These are phyloP conservation scores for Leccinellum luteum DNA, from an alignment of 768 basidiomycete genomes.

Conservation along the genomic window DNA sequence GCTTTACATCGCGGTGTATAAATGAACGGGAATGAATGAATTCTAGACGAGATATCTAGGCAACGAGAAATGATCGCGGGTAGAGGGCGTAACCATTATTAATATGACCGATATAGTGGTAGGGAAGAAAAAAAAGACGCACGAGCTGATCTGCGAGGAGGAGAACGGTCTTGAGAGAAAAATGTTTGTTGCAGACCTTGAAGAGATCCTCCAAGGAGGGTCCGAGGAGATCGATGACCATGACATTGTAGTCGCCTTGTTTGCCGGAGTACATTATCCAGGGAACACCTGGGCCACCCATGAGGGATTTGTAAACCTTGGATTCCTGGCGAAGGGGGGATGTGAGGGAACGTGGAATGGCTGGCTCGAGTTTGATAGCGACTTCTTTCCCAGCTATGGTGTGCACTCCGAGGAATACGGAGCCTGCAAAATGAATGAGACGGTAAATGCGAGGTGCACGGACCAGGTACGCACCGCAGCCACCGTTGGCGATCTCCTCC, in stretches of 20 bases:
- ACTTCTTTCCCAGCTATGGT: conserved; percentile 81
- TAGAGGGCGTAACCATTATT: conserved; percentile 12
- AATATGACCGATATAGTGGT: conserved; percentile 4
- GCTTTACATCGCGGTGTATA: conserved; percentile 96
- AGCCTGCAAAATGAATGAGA: conserved; percentile 42
- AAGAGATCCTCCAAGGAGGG: conserved; percentile 86
- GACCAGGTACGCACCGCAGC: conserved; percentile 71
- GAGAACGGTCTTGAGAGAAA: conserved; percentile 91
- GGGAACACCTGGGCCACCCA: conserved; percentile 85
- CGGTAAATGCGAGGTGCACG: conserved; percentile 9
- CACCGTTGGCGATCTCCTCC: conserved; percentile 78
- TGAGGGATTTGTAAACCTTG: conserved; percentile 88
- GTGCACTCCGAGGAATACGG: conserved; percentile 77
- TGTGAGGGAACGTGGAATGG: conserved; percentile 38
- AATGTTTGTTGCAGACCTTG: conserved; percentile 87
- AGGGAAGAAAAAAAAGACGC: conserved; percentile 29
- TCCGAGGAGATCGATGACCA: conserved; percentile 96
- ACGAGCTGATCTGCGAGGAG: conserved; percentile 94
- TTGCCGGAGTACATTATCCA: conserved; percentile 92
- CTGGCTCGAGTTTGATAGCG: conserved; percentile 80
- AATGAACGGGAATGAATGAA: conserved; percentile 95
- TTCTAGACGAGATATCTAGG: conserved; percentile 89
- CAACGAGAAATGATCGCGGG: conserved; percentile 19
- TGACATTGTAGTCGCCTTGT: conserved; percentile 93
- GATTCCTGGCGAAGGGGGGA: conserved; percentile 85